phyloP scores from a whole-genome alignment of 1,284 basidiomycete species.

The Papiliotrema nemorosa region DNA sequence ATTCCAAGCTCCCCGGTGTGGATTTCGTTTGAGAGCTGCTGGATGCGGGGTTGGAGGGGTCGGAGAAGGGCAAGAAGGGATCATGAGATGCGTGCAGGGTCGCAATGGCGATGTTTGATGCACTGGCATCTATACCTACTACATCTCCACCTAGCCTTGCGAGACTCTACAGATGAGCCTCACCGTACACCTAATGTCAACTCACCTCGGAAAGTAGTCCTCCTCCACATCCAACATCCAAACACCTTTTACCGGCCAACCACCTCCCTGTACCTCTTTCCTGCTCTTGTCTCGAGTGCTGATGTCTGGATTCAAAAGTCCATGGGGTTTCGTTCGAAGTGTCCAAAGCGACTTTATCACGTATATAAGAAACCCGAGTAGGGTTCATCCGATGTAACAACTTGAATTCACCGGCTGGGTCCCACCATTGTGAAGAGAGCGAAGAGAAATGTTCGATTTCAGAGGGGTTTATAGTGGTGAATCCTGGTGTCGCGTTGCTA shows the following conservation, averaged over 20 bases:
- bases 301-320: constrained; percentile 44
- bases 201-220: constrained; percentile 86
- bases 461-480: constrained; percentile 62
- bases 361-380: constrained; percentile 76
- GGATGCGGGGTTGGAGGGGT: neutral
- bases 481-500: constrained; percentile 10
- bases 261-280: constrained; percentile 41
- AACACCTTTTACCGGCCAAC: constrained; percentile 63
- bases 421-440: constrained; percentile 94
- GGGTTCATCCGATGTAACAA: constrained; percentile 96
- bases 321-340: constrained; percentile 54
- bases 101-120: constrained; percentile 82
- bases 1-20: constrained; percentile 52
- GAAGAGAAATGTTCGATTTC: constrained; percentile 92
- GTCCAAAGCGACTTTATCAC: constrained; percentile 67
- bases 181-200: neutral
- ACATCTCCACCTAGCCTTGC: constrained; percentile 82
- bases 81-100: constrained; percentile 77
- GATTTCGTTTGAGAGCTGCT: too few relatives aligned
- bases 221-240: constrained; percentile 93
- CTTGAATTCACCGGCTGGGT: constrained; percentile 86
- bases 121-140: constrained; percentile 84
- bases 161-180: constrained; percentile 59
- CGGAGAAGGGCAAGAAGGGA: constrained; percentile 54
- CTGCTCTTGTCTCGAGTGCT: constrained; percentile 39